phyloP scores from a whole-genome alignment of 345 rosid genomes.

The Cardamine resedifolia region DNA sequence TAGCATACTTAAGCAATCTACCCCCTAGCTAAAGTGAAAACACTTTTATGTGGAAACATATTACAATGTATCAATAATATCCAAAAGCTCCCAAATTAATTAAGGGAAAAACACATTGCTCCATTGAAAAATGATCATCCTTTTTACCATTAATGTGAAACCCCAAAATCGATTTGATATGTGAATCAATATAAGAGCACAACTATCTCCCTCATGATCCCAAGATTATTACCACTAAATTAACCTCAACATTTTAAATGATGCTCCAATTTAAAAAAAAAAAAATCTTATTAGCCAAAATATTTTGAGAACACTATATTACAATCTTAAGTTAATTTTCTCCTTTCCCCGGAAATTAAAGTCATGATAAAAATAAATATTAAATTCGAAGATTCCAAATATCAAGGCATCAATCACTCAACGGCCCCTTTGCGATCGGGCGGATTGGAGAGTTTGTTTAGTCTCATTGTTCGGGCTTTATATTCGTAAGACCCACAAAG shows the following conservation, averaged over 20 bases:
- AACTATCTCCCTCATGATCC: not conserved
- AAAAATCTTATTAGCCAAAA: not conserved
- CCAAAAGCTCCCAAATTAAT: not conserved
- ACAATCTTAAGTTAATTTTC: not conserved
- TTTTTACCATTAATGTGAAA: not conserved
- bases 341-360: not conserved
- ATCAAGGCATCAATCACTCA: slow-evolving; percentile 13
- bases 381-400: not conserved
- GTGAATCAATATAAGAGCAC: not conserved
- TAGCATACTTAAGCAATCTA: not conserved
- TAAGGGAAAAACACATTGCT: not conserved
- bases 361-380: not conserved
- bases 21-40: not conserved
- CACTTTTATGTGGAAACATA: not conserved
- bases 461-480: slow-evolving; percentile 6
- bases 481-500: slow-evolving; percentile 5
- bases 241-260: not conserved
- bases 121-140: not conserved
- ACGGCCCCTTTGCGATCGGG: not conserved
- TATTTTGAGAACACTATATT: not conserved
- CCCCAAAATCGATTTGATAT: not conserved
- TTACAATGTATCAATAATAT: not conserved
- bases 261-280: not conserved
- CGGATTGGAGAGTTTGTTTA: not conserved
- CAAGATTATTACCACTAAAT: not conserved